Base-by-base conservation (phyloP, 1,284 basidiomycete genomes). In the Ceratobasidium sp. region DNA sequence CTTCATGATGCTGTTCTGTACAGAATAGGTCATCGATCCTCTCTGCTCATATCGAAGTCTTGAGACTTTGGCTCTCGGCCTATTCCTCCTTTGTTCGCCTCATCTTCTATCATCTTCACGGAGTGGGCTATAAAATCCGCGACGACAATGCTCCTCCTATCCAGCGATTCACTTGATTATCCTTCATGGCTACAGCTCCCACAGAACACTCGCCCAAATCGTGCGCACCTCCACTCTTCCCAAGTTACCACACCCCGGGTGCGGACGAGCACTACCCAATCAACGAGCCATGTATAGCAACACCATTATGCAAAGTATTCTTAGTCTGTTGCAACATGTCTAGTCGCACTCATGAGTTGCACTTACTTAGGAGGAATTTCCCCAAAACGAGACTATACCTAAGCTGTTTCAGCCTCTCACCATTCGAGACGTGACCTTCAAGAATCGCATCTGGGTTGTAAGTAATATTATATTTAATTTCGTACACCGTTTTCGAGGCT, bases 401-500 rank as follows among this genome's bases (percentile, higher is more conserved):
- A 84, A 87, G 65, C 84, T 95, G 1, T 96, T 96, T 84, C 85
- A 91, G 80, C 91, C 92, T 2, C 82, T 95, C 68, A 91, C 86
- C 1, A 87, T 96, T 50, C 86, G 88, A 68, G 89, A 88, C 62
- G 85, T 90, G 0, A 88, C 87, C 1, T 93, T 95, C 87, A 92
- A 92, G 83, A 94, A 95, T 83, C 86, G 91, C 62, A 90, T 93
- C 61, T 91, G 90, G 80, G 91, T 90, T 61, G 87, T 88, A 80
- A 64, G 87, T 78, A 78, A 1, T 17, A 9, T 2, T 42, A 54
- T 33, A 20, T 26, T n/a, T 44, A 23, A 13, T 46, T 40, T 33
- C 44, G 23, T n/a, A 0, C 23, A 17, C 26, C 28, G 38, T 1
- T 50, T 52, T 4, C 17, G 28, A 33, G 17, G 7, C 20, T 52